Base-by-base conservation (phyloP, 495 filamentous ascomycete species). In the Penicillium paxilli region DNA sequence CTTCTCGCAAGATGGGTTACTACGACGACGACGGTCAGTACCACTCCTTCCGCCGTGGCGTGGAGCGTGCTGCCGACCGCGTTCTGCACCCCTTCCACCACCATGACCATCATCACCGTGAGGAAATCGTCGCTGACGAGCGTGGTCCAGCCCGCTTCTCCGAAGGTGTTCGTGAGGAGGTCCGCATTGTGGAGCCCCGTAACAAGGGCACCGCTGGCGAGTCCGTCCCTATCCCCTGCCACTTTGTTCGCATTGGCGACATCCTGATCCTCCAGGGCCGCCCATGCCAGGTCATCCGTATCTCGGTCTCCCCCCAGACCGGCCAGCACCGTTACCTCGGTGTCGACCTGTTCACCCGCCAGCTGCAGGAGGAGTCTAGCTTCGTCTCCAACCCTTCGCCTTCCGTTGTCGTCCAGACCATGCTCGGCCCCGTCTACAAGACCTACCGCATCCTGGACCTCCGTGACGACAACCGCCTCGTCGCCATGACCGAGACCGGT, bases 381-480 rank as follows among this genome's bases (percentile, higher is more conserved):
- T 97, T 97, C 79, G 84, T 98, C 77, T 91, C 90, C 76, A 95
- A 96, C 85, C 94, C 94, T 49, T 88, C 88, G 46, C 93, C 94
- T 62, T 95, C 89, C 54, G 94, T 98, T 51, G 86, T 98, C 40
- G 92, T 98, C 67, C 94, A 98, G 87, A 98, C 93, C 79, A 97
- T 98, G 90, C 90, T 96, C 52, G 94, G 94, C 65, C 94, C 94
- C 38, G 89, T 98, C 81, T 98, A 96, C 91, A 98, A 98, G 89
- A 96, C 96, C 81, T 98, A 98, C 87, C 91, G 94, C 72, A 92
- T 98, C 69, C 88, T 98, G 33, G 94, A 98, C 79, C 87, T 98
- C 78, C 90, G 91, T 75, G 91, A 96, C 55, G 87, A 90, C 61
- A 88, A 89, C 65, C 76, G 77, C 72, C 81, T 91, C 45, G 87